Evolutionary conservation across 2,329 filamentous ascomycete genomes (phyloP).

Genomic region (Colletotrichum sp.): DNA sequence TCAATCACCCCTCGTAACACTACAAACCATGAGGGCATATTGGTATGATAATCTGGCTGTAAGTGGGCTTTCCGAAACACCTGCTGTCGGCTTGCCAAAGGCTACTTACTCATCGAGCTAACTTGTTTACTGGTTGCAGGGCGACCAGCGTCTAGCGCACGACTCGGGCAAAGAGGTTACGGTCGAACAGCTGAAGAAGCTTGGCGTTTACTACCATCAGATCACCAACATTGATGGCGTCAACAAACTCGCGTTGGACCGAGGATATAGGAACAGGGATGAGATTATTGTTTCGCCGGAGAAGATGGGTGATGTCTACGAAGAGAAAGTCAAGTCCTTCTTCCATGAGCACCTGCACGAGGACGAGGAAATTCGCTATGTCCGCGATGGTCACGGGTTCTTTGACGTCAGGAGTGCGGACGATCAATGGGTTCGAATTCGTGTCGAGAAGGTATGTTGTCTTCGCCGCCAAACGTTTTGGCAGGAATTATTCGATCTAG

Average conservation of each 20-base stretch:
- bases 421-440: conserved; percentile 90
- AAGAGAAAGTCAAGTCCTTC: conserved; percentile 92
- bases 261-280: conserved; percentile 93
- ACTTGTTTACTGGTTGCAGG: conserved; percentile 53
- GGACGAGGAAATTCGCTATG: conserved; percentile 97
- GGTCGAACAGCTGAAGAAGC: conserved; percentile 67
- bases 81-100: not conserved
- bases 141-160: conserved; percentile 91
- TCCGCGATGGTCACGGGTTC: conserved; percentile 85
- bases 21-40: conserved; percentile 58
- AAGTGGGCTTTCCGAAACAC: conserved; percentile 29
- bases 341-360: conserved; percentile 97
- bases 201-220: conserved; percentile 83
- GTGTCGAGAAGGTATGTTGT: conserved; percentile 70
- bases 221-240: conserved; percentile 71
- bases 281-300: conserved; percentile 87
- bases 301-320: conserved; percentile 86
- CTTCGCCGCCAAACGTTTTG: not conserved
- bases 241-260: conserved; percentile 73
- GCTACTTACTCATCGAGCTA: not conserved
- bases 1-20: not conserved
- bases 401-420: conserved; percentile 88
- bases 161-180: conserved; percentile 78
- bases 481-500: not conserved
- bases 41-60: conserved; percentile 61